phyloP scores from a whole-genome alignment of 352 stramenopile genomes.

The Globisporangium perplexum region DNA sequence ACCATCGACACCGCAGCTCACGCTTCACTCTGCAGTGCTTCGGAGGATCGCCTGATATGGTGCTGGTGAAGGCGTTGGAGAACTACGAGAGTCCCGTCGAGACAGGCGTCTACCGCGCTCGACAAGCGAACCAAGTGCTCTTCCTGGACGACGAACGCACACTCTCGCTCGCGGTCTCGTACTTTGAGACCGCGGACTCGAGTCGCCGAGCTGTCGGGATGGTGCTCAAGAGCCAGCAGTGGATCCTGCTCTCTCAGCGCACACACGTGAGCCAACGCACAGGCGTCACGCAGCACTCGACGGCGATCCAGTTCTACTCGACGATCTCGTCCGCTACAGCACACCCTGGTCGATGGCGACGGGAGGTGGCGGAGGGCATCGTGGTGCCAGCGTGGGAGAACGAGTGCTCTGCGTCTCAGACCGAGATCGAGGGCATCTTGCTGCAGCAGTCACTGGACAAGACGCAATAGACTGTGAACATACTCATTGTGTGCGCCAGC shows the following conservation, averaged over 20 bases:
- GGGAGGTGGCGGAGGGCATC: neutral
- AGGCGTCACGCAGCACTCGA: neutral
- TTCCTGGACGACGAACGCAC: neutral
- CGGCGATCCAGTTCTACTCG: neutral
- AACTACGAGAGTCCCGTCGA: neutral
- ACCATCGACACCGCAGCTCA: neutral
- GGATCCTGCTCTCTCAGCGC: neutral
- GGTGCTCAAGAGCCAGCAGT: slow-evolving; percentile 1
- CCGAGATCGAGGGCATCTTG: neutral
- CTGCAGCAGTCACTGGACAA: neutral
- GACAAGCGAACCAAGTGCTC: neutral
- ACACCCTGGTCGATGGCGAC: neutral
- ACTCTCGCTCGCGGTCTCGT: neutral
- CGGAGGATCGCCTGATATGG: neutral
- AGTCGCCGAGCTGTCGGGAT: neutral
- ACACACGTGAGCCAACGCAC: neutral
- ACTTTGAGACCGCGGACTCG: neutral
- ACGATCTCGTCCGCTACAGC: neutral
- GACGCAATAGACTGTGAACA: neutral
- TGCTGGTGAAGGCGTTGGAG: neutral
- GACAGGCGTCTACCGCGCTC: neutral
- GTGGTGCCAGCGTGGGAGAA: neutral
- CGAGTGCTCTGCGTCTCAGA: neutral
- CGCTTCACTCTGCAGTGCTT: neutral
- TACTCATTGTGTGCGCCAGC: neutral